A percentile compares a stretch with the other conserved stretches of the same genome.
Evolutionary conservation across 306 rosid species (phyloP).

Genomic region (Mimosa bimucronata): DNA sequence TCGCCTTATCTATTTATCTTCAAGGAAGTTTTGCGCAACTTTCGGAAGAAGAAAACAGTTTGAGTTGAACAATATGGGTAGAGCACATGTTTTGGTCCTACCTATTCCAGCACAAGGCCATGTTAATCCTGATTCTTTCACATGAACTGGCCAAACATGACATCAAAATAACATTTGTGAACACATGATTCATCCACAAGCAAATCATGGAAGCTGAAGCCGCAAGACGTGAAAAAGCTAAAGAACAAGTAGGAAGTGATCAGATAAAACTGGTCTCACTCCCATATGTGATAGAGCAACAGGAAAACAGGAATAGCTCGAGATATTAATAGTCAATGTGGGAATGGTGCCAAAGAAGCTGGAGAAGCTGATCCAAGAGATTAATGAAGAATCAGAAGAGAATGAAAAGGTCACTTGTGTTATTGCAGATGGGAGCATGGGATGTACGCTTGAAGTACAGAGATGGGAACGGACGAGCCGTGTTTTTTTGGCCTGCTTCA

Average conservation of each 20-base stretch:
- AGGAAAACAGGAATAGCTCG: conserved; percentile 49
- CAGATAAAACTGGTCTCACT: conserved; percentile 46
- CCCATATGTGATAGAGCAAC: conserved; percentile 53
- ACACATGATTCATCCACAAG: conserved; percentile 40
- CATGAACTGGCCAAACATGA: conserved; percentile 43
- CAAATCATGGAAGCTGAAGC: conserved; percentile 43
- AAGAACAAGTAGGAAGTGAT: background rate
- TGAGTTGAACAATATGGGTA: conserved; percentile 31
- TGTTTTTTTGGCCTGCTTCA: conserved; percentile 56
- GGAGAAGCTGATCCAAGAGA: conserved; percentile 49
- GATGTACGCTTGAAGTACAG: conserved; percentile 57
- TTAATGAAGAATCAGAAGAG: conserved; percentile 27
- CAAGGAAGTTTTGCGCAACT: too few relatives aligned
- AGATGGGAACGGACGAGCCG: conserved; percentile 39
- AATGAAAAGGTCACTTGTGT: too few relatives aligned
- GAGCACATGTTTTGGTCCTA: conserved; percentile 41
- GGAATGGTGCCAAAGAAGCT: conserved; percentile 48
- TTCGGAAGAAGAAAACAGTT: too few relatives aligned
- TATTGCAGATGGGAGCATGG: conserved; percentile 40
- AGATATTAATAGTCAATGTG: conserved; percentile 36
- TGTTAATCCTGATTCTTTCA: conserved; percentile 52
- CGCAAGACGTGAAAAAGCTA: background rate
- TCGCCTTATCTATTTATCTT: too few relatives aligned
- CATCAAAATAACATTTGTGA: conserved; percentile 43
- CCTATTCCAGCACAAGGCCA: conserved; percentile 55